Conservation (phyloP, 1,284 basidiomycete genomes). For the Porodaedalea pini region DNA sequence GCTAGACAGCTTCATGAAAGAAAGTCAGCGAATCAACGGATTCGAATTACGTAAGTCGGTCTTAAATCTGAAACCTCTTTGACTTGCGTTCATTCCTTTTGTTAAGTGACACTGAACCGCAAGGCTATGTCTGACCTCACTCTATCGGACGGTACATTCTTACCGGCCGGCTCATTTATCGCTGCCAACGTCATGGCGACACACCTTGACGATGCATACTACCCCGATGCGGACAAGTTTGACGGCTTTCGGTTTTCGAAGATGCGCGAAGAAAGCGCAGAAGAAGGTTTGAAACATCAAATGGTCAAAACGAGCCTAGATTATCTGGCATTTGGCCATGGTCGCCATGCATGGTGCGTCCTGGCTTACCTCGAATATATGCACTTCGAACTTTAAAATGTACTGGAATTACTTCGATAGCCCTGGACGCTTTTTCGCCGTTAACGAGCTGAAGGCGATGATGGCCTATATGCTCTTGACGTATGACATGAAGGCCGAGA, state of each 20-base stretch:
- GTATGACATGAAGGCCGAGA: conserved; percentile 28
- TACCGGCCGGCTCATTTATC: conserved; percentile 43
- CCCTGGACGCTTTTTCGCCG: conserved; percentile 21
- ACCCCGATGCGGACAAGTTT: conserved; percentile 39
- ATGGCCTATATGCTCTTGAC: conserved; percentile 19
- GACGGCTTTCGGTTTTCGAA: conserved; percentile 45
- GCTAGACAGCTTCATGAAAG: conserved; percentile 50
- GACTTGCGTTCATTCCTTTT: neutral
- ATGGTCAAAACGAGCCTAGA: conserved; percentile 28
- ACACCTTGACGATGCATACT: conserved; percentile 40
- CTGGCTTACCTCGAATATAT: neutral
- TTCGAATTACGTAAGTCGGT: conserved; percentile 24
- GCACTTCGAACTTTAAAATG: no score
- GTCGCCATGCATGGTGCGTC: conserved; percentile 31
- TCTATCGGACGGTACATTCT: conserved; percentile 39
- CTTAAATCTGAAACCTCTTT: neutral
- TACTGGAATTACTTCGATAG: neutral
- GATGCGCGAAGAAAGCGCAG: conserved; percentile 31
- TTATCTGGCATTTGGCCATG: conserved; percentile 30
- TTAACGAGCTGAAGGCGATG: conserved; percentile 20
- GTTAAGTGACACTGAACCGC: conserved; percentile 16
- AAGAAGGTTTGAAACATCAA: conserved; percentile 29
- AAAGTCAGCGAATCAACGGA: conserved; percentile 38
- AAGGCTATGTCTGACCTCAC: conserved; percentile 34
- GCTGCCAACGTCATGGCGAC: conserved; percentile 39